A percentile compares a stretch with the other conserved stretches of the same genome.
Conservation (phyloP, 352 stramenopile genomes). For the Globisporangium emineosum region DNA sequence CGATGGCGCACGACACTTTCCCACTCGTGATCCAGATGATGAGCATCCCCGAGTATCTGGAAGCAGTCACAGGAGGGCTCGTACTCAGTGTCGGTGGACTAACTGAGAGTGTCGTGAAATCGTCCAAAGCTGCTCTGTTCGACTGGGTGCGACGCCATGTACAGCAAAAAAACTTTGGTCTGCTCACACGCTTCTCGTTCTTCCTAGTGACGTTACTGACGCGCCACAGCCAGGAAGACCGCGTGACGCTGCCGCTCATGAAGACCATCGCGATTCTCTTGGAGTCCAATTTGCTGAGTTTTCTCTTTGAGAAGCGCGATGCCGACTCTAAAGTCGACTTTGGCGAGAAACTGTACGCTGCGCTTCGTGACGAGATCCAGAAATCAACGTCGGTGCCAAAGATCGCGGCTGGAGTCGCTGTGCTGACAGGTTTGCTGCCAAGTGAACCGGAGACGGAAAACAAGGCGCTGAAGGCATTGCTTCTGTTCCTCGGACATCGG, state of each 20-base stretch:
- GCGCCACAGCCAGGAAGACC: conserved; percentile 63
- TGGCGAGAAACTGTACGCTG: conserved; percentile 57
- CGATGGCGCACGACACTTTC: conserved; percentile 88
- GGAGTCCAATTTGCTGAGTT: conserved; percentile 50
- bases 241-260: conserved; percentile 84
- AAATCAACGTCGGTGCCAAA: conserved; percentile 61
- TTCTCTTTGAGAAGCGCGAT: conserved; percentile 48
- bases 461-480: conserved; percentile 60
- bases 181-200: conserved; percentile 66
- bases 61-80: conserved; percentile 85
- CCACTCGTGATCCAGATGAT: conserved; percentile 85
- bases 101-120: conserved; percentile 92
- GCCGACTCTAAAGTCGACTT: conserved; percentile 35
- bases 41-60: conserved; percentile 85
- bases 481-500: conserved; percentile 78
- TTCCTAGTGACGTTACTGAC: conserved; percentile 63
- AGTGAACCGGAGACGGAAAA: conserved; percentile 52
- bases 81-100: conserved; percentile 94
- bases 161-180: conserved; percentile 54
- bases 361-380: conserved; percentile 66
- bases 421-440: conserved; percentile 69
- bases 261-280: conserved; percentile 84
- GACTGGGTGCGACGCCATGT: conserved; percentile 53
- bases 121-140: conserved; percentile 61
- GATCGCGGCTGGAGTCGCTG: conserved; percentile 59